Percentiles rank a stretch among this genome's conserved stretches.
Evolutionary conservation across 495 filamentous ascomycete genomes (phyloP).

Genomic region (Extremus antarcticus): DNA sequence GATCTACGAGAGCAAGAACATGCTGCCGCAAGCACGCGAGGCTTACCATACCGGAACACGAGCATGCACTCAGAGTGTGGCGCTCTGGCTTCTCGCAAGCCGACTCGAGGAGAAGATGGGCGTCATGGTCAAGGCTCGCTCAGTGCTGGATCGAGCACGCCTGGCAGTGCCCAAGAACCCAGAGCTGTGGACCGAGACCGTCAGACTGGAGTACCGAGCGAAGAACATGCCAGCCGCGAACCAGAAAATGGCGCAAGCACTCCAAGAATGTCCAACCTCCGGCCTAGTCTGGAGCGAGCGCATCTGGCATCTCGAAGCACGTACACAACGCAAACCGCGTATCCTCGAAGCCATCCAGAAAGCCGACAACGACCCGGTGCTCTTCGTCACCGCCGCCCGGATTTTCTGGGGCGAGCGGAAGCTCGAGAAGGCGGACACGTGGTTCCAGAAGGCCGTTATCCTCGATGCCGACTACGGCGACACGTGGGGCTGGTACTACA

Average conservation of each 20-base stretch:
- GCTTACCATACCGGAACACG: constrained; percentile 84
- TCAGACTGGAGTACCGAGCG: constrained; percentile 84
- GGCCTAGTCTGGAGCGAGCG: constrained; percentile 86
- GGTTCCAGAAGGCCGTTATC: constrained; percentile 92
- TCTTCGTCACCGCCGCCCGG: constrained; percentile 67
- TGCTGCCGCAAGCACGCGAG: constrained; percentile 75
- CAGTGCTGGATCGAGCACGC: constrained; percentile 79
- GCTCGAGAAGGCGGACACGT: constrained; percentile 82
- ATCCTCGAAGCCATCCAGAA: constrained; percentile 92
- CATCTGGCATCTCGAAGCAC: constrained; percentile 85
- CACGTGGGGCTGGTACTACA: constrained; percentile 97
- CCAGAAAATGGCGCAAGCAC: constrained; percentile 78
- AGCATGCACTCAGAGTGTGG: constrained; percentile 68
- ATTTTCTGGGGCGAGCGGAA: constrained; percentile 72
- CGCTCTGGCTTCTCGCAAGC: constrained; percentile 80
- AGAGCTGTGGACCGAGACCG: constrained; percentile 81
- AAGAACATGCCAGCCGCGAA: constrained; percentile 75
- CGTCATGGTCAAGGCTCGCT: constrained; percentile 78
- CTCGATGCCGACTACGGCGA: constrained; percentile 79
- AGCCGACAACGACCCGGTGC: constrained; percentile 77
- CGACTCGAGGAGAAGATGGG: constrained; percentile 80
- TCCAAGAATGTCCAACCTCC: constrained; percentile 83
- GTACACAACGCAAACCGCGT: constrained; percentile 82
- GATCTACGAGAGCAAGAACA: constrained; percentile 73
- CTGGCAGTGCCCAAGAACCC: constrained; percentile 74